Conservation (phyloP, 2,329 filamentous ascomycete genomes). For the Sclerotiophoma versabilis region DNA sequence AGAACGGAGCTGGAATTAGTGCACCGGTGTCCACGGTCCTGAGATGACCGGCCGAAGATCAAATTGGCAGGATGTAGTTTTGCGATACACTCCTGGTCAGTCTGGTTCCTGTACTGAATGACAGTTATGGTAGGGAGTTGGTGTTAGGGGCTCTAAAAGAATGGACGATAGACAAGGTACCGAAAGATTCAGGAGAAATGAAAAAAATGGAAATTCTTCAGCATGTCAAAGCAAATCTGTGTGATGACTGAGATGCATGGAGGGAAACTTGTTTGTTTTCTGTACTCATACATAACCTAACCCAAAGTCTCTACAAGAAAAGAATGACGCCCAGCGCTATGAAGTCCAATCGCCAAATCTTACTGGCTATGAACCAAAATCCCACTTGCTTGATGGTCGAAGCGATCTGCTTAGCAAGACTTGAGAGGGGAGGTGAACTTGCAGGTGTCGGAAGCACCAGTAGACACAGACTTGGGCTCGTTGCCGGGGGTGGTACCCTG, state of each 20-base stretch:
- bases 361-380: not conserved
- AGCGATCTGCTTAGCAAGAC: constrained; percentile 28
- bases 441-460: constrained; percentile 26
- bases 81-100: not conserved
- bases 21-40: not conserved
- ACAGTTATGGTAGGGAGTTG: no score
- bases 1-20: not conserved
- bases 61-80: not conserved
- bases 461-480: constrained; percentile 26
- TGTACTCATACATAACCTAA: constrained; percentile 1
- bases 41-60: not conserved
- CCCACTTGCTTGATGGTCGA: not conserved
- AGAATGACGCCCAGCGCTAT: constrained; percentile 21
- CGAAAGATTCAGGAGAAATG: not conserved
- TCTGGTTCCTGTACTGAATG: no score
- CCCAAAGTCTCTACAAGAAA: constrained; percentile 27
- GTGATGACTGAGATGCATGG: not conserved
- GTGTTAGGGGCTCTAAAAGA: no score
- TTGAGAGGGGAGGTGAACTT: constrained; percentile 24
- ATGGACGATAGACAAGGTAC: not conserved
- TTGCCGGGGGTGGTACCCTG: constrained; percentile 25
- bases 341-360: constrained; percentile 7
- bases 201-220: not conserved
- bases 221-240: not conserved
- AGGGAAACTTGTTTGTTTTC: not conserved